Base-by-base conservation (phyloP, 2,329 filamentous ascomycete species). In the Diaporthe batatas region DNA sequence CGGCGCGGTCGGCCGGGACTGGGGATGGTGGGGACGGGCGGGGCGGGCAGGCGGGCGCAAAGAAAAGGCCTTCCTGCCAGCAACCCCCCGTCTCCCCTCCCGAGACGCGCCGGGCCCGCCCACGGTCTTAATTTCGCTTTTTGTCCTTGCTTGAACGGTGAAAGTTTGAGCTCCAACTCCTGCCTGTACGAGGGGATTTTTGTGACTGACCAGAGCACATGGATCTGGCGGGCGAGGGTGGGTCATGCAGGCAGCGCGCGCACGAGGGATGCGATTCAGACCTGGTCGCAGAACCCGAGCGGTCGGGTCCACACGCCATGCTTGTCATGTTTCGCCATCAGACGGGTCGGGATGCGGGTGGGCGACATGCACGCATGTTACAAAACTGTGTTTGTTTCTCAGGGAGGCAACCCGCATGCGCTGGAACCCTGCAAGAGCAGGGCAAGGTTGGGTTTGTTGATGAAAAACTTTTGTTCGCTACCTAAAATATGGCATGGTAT, bases 391-490 rank as follows among this genome's bases (percentile, higher is more conserved):
- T 36, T 51, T 51, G 36, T 39, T 39, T 39, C 44, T 25, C 29
- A 49, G 29, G 62, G 44, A 65, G 62, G 62, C 62, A 65, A 44
- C 44, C 62, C 29, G 44, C 44, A 14, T 10, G n/a, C 59, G 34
- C 42, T 18, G 23, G 29, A 12, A 39, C 6, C 11, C 12, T 39
- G 36, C 6, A 34, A 23, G 36, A 18, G 42, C 44, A 65, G 44
- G 29, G 32, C 21, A 25, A 7, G 36, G 11, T 21, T 16, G 7
- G 14, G 44, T 16, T 36, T 51, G 12, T 36, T 70, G 54, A 6
- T 49, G n/a, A 49, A 59, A 44, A 49, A 62, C 53, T 58, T 62
- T 70, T 70, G 23, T 70, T 70, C 55, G 42, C 32, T 62, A 62
- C 44, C 32, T 59, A 42, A 42, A 29, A 51, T 42, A 39, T 47